phyloP scores from a whole-genome alignment of 2,329 filamentous ascomycete genomes.

The Cryoendolithus antarcticus region DNA sequence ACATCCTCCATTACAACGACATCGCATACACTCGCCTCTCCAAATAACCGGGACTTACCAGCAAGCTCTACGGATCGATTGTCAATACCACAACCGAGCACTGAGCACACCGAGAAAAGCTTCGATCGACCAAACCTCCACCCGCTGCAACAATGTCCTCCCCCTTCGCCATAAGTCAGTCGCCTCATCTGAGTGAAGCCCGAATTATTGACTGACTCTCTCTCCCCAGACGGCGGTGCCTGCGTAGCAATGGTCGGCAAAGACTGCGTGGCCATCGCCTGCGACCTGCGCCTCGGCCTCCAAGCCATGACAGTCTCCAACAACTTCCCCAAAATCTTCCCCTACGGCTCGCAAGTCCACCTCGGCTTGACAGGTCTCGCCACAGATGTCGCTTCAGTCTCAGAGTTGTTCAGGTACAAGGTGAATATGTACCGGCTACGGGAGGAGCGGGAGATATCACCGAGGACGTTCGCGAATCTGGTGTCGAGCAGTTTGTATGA shows the following conservation, averaged over 20 bases:
- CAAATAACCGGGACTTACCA: no score
- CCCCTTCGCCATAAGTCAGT: slow-evolving; percentile 88
- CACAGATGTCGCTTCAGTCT: slow-evolving; percentile 88
- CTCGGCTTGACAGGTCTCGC: slow-evolving; percentile 92
- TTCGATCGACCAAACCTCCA: neutral
- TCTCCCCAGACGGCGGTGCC: slow-evolving; percentile 66
- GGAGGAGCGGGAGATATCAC: slow-evolving; percentile 92
- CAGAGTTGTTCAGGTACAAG: slow-evolving; percentile 98
- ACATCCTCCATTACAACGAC: no score
- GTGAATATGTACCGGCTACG: slow-evolving; percentile 99
- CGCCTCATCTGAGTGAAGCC: slow-evolving; percentile 4
- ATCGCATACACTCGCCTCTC: no score
- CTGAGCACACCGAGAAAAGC: no score
- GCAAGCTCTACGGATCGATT: no score
- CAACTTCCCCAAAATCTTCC: slow-evolving; percentile 99
- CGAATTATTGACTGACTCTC: slow-evolving; percentile 3
- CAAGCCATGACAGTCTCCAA: slow-evolving; percentile 96
- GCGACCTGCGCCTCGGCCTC: slow-evolving; percentile 92
- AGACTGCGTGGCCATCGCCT: slow-evolving; percentile 98
- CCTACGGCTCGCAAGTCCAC: slow-evolving; percentile 81
- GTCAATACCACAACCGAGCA: no score
- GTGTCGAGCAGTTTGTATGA: slow-evolving; percentile 88
- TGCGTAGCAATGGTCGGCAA: slow-evolving; percentile 99
- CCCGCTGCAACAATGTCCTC: slow-evolving; percentile 50
- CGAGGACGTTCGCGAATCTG: slow-evolving; percentile 90